phyloP scores from a whole-genome alignment of 1,284 basidiomycete species.

The Rugosomyces carneus region DNA sequence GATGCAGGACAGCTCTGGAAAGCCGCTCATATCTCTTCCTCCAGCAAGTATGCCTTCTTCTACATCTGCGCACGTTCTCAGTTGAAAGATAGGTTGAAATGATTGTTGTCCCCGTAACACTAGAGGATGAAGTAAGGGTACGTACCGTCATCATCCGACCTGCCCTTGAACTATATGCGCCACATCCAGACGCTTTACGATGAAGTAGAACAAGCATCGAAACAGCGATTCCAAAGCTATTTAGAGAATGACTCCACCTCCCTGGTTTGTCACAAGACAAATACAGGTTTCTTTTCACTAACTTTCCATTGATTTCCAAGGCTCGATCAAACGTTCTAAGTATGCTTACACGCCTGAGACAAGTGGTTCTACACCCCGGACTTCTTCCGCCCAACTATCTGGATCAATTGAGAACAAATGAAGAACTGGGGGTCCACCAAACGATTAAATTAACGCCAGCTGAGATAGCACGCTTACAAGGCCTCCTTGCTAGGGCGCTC shows the following conservation, averaged over 20 bases:
- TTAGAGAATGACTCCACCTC: conserved; percentile 40
- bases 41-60: conserved; percentile 39
- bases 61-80: not conserved
- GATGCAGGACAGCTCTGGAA: conserved; percentile 80
- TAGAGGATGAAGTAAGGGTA: conserved; percentile 65
- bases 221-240: conserved; percentile 54
- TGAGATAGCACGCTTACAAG: conserved; percentile 54
- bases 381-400: conserved; percentile 74
- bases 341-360: conserved; percentile 83
- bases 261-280: conserved; percentile 25
- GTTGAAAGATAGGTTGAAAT: conserved; percentile 53
- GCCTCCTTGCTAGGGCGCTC: conserved; percentile 57
- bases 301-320: conserved; percentile 27
- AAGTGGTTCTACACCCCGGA: conserved; percentile 76
- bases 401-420: conserved; percentile 51
- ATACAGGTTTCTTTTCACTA: not conserved
- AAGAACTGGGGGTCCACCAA: conserved; percentile 22
- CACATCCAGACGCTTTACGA: conserved; percentile 61
- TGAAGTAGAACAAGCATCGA: conserved; percentile 60
- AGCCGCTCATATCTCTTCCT: conserved; percentile 68
- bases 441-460: conserved; percentile 39
- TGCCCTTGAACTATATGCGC: not conserved
- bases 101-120: conserved; percentile 62
- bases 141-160: conserved; percentile 11
- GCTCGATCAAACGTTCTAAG: conserved; percentile 69